These are phyloP conservation scores for Flueggea neowawraea DNA, from an alignment of 441 rosid species.

Conservation along the genomic window DNA sequence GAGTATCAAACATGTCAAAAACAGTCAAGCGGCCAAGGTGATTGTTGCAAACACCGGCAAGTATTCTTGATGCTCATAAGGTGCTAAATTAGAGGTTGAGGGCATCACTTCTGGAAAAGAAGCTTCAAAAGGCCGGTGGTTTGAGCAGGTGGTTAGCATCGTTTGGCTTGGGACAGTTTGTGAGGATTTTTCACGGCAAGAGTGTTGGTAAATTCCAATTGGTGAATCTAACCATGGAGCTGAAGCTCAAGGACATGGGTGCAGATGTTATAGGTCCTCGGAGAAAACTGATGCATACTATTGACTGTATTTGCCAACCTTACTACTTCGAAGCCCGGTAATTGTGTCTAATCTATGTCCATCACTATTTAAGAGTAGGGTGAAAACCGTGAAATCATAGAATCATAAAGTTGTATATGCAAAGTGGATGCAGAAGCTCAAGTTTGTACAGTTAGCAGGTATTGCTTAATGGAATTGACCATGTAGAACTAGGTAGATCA, in stretches of 20 bases:
- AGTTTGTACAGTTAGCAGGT: too few species aligned
- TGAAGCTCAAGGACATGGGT: conserved; percentile 98
- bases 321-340: conserved; percentile 34
- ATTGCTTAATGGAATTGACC: too few species aligned
- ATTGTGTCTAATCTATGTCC: conserved; percentile 3
- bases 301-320: conserved; percentile 75
- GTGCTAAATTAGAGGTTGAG: conserved; percentile 56
- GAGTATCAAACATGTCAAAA: conserved; percentile 28
- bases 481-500: too few species aligned
- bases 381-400: neutral
- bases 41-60: conserved; percentile 28
- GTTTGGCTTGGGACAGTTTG: conserved; percentile 77
- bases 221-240: conserved; percentile 81
- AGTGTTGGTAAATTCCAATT: conserved; percentile 62
- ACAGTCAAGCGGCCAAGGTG: conserved; percentile 33
- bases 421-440: neutral
- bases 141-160: conserved; percentile 73
- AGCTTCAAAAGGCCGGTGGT: conserved; percentile 77
- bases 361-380: neutral
- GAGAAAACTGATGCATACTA: conserved; percentile 92
- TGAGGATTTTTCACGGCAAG: conserved; percentile 55
- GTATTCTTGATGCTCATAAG: conserved; percentile 31
- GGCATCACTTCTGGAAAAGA: conserved; percentile 67
- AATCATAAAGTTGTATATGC: conserved; percentile 1
- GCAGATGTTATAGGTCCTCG: conserved; percentile 93